Conservation (phyloP, 163 green algal genomes). For the Scenedesmus sp. region DNA sequence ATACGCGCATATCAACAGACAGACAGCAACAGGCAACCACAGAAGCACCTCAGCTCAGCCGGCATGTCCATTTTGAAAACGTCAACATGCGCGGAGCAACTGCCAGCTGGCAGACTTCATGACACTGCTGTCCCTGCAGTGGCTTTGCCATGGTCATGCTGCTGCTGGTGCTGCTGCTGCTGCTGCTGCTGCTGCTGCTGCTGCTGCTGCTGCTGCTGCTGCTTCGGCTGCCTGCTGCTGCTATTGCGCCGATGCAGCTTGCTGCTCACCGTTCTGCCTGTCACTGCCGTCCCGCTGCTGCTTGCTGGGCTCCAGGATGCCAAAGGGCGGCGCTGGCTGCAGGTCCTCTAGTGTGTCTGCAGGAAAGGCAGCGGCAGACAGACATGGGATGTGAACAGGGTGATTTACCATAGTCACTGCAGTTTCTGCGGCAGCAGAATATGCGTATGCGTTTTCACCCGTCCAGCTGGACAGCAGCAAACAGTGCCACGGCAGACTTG, state of each 20-base stretch:
- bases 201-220: too few relatives aligned
- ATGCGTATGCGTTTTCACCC: too few relatives aligned
- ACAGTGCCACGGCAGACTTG: too few relatives aligned
- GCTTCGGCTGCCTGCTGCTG: too few relatives aligned
- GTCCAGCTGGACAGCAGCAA: too few relatives aligned
- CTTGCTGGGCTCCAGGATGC: constrained; percentile 79
- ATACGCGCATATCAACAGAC: neutral
- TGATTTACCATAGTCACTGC: too few relatives aligned
- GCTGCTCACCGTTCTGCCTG: constrained; percentile 60
- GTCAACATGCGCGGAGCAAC: too few relatives aligned
- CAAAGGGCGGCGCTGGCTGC: constrained; percentile 79
- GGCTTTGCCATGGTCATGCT: neutral
- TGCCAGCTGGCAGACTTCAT: too few relatives aligned
- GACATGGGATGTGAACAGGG: neutral
- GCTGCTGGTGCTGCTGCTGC: neutral
- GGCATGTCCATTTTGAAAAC: too few relatives aligned
- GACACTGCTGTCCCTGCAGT: too few relatives aligned
- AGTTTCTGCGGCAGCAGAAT: too few relatives aligned
- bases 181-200: neutral
- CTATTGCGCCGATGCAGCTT: too few relatives aligned
- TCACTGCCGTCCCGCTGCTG: constrained; percentile 59
- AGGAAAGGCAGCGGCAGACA: constrained; percentile 13
- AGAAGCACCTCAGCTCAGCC: neutral
- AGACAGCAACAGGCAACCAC: neutral
- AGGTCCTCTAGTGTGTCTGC: constrained; percentile 70